A percentile compares a stretch with the other conserved stretches of the same genome.
These are phyloP conservation scores for Colletotrichum paranaense DNA, from an alignment of 2,329 filamentous ascomycete genomes.

Conservation along the genomic window DNA sequence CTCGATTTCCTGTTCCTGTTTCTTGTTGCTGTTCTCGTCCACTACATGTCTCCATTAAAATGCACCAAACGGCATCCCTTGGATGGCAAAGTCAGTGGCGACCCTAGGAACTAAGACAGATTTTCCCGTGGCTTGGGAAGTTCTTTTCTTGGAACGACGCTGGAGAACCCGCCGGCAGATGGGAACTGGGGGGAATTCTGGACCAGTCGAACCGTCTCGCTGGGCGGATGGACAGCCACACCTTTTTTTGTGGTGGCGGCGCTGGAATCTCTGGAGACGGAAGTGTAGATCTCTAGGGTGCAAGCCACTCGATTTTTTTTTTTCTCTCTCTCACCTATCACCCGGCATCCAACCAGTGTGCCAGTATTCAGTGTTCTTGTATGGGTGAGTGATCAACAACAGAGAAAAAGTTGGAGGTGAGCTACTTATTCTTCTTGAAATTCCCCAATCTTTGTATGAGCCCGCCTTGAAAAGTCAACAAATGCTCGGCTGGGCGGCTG, in stretches of 20 bases:
- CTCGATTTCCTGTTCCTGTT: not conserved
- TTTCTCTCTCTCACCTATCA: not conserved
- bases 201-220: not conserved
- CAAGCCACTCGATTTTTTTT: not conserved
- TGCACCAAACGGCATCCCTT: not conserved
- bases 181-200: too few species aligned
- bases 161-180: not conserved
- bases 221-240: not conserved
- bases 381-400: not conserved
- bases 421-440: not conserved
- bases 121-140: not conserved
- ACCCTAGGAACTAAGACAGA: not conserved
- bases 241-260: not conserved
- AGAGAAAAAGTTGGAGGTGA: not conserved
- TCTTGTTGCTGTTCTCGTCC: not conserved
- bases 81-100: not conserved
- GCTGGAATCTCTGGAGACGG: not conserved
- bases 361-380: not conserved
- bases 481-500: not conserved
- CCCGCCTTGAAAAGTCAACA: not conserved
- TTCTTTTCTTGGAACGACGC: not conserved
- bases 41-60: not conserved
- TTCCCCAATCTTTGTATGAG: not conserved
- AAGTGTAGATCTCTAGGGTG: not conserved
- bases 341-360: not conserved